Evolutionary conservation across 1,139 yeast genomes (phyloP).

Genomic region (Blastobotrys capitulatus): DNA sequence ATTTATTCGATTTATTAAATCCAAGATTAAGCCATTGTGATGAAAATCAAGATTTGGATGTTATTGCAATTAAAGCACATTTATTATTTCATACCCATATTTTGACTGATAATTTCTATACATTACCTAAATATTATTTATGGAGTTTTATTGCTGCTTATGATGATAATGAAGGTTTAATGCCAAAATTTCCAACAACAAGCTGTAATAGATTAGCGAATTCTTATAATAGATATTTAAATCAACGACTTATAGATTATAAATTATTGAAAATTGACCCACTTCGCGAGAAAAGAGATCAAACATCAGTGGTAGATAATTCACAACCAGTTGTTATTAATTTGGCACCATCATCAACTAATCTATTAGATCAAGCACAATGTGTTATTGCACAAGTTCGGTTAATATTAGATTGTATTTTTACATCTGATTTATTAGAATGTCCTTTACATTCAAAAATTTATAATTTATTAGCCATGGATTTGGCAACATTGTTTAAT

Average conservation of each 20-base stretch:
- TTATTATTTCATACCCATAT: conserved; percentile 22
- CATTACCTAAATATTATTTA: conserved; percentile 12
- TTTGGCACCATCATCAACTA: conserved; percentile 16
- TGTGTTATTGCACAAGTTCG: conserved; percentile 22
- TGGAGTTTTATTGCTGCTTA: conserved; percentile 9
- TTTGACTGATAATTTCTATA: conserved; percentile 18
- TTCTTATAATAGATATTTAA: conserved; percentile 24
- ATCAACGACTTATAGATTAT: conserved; percentile 22
- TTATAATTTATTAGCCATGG: conserved; percentile 23
- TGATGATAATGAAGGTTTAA: conserved; percentile 8
- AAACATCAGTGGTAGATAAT: conserved; percentile 19
- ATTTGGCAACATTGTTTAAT: conserved; percentile 23
- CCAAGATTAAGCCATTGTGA: conserved; percentile 13
- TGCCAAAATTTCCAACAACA: conserved; percentile 12
- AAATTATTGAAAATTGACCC: conserved; percentile 19
- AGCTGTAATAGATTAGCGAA: conserved; percentile 16
- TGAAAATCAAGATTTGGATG: conserved; percentile 1
- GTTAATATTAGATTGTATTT: conserved; percentile 23
- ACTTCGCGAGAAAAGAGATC: conserved; percentile 21
- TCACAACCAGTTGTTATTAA: conserved; percentile 11
- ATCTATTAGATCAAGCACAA: conserved; percentile 22
- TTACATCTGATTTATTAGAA: conserved; percentile 17
- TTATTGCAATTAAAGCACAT: conserved; percentile 22
- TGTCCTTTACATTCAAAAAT: conserved; percentile 19
- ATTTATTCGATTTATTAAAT: conserved; percentile 16